These are phyloP conservation scores for Candida namnaoensis DNA, from an alignment of 805 yeast species.

Conservation along the genomic window DNA sequence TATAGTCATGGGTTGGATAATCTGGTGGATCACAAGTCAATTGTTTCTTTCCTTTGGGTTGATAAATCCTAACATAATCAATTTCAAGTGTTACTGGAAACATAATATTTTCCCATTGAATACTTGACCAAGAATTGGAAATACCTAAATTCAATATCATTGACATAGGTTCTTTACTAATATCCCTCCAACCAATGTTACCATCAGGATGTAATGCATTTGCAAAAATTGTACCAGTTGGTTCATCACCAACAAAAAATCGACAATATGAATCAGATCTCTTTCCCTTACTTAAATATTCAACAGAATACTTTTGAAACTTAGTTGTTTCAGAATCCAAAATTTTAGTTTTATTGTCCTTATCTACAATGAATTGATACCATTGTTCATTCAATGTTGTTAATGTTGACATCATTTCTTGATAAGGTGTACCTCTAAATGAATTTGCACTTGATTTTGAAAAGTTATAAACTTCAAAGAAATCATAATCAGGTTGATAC, in stretches of 20 bases:
- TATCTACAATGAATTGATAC: slow-evolving; percentile 49
- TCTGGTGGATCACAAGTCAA: slow-evolving; percentile 82
- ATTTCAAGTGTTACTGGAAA: slow-evolving; percentile 76
- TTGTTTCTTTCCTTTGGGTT: slow-evolving; percentile 54
- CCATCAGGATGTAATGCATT: slow-evolving; percentile 85
- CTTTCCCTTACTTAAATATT: slow-evolving; percentile 62
- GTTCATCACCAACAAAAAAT: slow-evolving; percentile 80
- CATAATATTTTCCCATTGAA: slow-evolving; percentile 73
- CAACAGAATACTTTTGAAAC: slow-evolving; percentile 75
- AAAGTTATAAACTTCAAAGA: slow-evolving; percentile 59
- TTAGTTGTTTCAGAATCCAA: background rate
- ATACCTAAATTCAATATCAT: slow-evolving; percentile 82
- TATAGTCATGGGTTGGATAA: slow-evolving; percentile 82
- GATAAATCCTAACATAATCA: slow-evolving; percentile 90
- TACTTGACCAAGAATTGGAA: slow-evolving; percentile 89
- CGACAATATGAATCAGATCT: slow-evolving; percentile 63
- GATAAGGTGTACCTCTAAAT: slow-evolving; percentile 89
- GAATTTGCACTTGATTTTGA: slow-evolving; percentile 75
- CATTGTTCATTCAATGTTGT: slow-evolving; percentile 58
- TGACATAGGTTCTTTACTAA: slow-evolving; percentile 91
- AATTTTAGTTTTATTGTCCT: background rate
- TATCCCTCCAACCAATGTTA: slow-evolving; percentile 73
- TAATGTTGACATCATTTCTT: slow-evolving; percentile 83
- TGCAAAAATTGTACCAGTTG: slow-evolving; percentile 68
- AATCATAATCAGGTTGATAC: slow-evolving; percentile 87